Conservation (phyloP, 192 early-diverging fungal genomes). For the Linnemannia zychae region DNA sequence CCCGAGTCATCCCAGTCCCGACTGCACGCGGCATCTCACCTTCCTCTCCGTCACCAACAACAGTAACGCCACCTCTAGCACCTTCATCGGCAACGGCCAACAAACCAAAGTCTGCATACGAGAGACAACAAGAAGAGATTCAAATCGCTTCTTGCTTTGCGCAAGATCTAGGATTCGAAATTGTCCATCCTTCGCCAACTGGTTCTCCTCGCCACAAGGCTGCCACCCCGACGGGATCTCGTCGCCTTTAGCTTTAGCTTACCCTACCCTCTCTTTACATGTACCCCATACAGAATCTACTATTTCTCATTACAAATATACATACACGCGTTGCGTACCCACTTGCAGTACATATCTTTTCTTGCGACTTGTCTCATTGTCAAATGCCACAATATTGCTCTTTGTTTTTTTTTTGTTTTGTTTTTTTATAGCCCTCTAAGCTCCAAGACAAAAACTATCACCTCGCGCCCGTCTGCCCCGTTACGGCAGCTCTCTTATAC, state of each 20-base stretch:
- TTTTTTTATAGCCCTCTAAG: too few relatives aligned
- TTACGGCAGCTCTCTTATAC: too few relatives aligned
- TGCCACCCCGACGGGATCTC: conserved; percentile 9
- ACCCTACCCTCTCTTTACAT: not conserved
- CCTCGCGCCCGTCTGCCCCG: too few relatives aligned
- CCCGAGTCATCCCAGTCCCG: conserved; percentile 18
- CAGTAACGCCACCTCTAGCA: not conserved
- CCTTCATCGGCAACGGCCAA: not conserved
- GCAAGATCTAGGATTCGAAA: conserved; percentile 51
- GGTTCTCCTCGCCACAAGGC: conserved; percentile 12
- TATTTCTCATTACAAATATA: not conserved
- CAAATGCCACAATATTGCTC: too few relatives aligned
- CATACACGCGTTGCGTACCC: too few relatives aligned
- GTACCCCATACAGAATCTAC: not conserved
- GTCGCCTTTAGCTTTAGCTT: conserved; percentile 8
- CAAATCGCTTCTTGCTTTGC: conserved; percentile 36
- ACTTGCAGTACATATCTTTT: too few relatives aligned
- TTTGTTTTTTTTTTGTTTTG: too few relatives aligned
- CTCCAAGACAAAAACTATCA: too few relatives aligned
- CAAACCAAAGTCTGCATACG: not conserved
- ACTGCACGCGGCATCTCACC: not conserved
- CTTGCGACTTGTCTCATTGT: too few relatives aligned
- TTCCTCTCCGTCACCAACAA: not conserved
- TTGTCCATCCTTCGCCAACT: conserved; percentile 35
- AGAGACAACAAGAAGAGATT: conserved; percentile 32